Percentiles rank a stretch among this genome's conserved stretches.
Conservation (phyloP, 148 eudicot genomes). For the Chenopodium formosanum region DNA sequence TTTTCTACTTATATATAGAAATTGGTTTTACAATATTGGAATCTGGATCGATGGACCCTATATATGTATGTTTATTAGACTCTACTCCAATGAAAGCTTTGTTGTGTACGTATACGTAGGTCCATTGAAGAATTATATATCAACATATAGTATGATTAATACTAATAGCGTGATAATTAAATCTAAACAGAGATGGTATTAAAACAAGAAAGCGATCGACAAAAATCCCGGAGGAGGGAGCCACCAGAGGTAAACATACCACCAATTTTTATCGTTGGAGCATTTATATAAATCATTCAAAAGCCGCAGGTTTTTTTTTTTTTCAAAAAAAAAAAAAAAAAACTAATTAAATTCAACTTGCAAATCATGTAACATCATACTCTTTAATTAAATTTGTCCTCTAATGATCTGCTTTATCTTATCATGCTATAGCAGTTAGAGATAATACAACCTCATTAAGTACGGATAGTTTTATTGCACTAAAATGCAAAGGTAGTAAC, state of each 20-base stretch:
- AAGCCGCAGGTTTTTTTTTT: not conserved
- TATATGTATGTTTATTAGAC: no score
- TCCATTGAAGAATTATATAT: no score
- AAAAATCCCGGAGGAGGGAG: not conserved
- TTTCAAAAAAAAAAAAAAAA: no score
- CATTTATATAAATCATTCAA: not conserved
- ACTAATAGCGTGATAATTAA: not conserved
- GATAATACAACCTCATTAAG: not conserved
- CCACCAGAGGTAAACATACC: not conserved
- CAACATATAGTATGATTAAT: not conserved
- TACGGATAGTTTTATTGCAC: constrained; percentile 1
- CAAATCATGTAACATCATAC: not conserved
- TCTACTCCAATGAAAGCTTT: no score
- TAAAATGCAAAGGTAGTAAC: constrained; percentile 4
- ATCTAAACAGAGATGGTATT: no score
- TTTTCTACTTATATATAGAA: no score
- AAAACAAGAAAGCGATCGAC: not conserved
- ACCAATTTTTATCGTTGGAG: not conserved
- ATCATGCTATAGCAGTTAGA: not conserved
- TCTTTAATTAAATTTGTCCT: not conserved
- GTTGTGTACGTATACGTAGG: no score
- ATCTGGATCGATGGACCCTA: no score
- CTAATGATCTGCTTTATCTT: not conserved
- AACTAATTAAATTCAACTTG: not conserved
- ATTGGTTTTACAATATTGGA: no score